These are phyloP conservation scores for Dryas integrifolia DNA, from an alignment of 331 rosid species.

Conservation along the genomic window DNA sequence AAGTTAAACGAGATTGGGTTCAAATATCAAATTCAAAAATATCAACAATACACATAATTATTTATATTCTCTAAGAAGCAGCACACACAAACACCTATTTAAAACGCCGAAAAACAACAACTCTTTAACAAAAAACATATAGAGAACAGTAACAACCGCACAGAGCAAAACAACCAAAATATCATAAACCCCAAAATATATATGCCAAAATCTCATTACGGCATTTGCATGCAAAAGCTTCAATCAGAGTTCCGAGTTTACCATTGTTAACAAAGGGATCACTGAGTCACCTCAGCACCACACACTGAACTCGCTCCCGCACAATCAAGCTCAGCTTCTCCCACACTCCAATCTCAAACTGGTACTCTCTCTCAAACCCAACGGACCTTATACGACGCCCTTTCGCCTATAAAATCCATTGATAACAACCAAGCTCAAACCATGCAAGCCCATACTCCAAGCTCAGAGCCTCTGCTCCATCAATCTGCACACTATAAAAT, in stretches of 20 bases:
- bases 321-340: conserved; percentile 6
- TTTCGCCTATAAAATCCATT: conserved; percentile 19
- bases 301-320: conserved; percentile 21
- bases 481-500: conserved; percentile 21
- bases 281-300: conserved; percentile 25
- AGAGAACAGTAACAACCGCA: neutral
- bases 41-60: neutral
- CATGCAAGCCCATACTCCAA: conserved; percentile 19
- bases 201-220: neutral
- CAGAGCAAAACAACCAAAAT: neutral
- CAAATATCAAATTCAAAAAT: neutral
- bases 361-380: conserved; percentile 17
- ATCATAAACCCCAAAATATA: conserved; percentile 1
- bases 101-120: neutral
- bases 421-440: conserved; percentile 20
- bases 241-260: conserved; percentile 29
- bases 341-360: conserved; percentile 25
- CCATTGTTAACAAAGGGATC: conserved; percentile 37
- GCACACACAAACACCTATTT: neutral
- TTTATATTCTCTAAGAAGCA: neutral
- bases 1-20: neutral
- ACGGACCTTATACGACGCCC: conserved; percentile 25
- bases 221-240: conserved; percentile 37
- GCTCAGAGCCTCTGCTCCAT: conserved; percentile 25
- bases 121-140: neutral